Evolutionary conservation across 306 rosid genomes (phyloP).

Genomic region (Pachyrhizus erosus): DNA sequence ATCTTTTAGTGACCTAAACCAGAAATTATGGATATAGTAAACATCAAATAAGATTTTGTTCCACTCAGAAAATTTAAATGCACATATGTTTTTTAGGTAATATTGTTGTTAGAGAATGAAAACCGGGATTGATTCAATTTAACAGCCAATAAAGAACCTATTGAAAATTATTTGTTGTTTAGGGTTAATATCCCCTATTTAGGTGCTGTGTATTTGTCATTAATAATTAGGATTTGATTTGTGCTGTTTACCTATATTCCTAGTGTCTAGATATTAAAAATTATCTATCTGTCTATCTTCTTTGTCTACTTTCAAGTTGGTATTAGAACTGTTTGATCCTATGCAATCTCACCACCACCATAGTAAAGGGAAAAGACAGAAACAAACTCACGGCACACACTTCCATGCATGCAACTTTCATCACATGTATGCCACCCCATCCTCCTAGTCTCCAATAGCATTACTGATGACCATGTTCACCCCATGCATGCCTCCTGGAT

Average conservation of each 20-base stretch:
- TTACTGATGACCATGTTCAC: neutral
- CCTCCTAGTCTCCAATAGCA: neutral
- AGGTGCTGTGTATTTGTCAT: neutral
- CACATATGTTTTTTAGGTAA: neutral
- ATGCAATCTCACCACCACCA: neutral
- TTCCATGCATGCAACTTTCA: neutral
- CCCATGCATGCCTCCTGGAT: neutral
- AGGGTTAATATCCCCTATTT: neutral
- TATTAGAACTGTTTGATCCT: neutral
- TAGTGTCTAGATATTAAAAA: neutral
- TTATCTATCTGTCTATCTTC: no score
- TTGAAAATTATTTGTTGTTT: neutral
- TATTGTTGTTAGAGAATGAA: neutral
- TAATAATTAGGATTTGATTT: slow-evolving; percentile 3
- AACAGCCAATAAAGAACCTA: neutral
- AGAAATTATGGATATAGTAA: neutral
- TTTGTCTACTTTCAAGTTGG: neutral
- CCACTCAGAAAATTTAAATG: neutral
- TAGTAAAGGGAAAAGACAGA: neutral
- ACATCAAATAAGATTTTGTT: neutral
- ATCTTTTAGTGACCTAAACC: neutral
- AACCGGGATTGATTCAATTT: neutral
- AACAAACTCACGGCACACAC: neutral
- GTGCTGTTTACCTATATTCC: neutral
- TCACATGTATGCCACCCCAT: neutral